Evolutionary conservation across 805 yeast genomes (phyloP), one percentile per base, ranked within the genome.

Genomic region (Lipomyces starkeyi): DNA sequence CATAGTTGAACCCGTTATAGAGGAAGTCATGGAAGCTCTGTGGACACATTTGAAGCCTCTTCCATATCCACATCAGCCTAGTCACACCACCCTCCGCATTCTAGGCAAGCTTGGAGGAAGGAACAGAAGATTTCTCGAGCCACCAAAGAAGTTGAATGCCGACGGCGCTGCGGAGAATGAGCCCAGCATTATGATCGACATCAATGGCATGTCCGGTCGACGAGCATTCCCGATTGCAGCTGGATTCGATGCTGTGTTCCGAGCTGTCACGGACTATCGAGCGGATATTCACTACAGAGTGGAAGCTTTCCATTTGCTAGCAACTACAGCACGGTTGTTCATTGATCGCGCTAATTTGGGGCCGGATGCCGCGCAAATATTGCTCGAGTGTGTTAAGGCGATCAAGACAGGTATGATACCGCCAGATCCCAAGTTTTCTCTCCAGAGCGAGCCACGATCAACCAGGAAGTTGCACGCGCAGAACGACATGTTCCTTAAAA

Each of bases 91-190:
- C 0, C 88, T 95, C 65, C 84, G 98, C 70, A 92, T 95, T 52
- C 81, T 95, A 62, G 99, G 99, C 61, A 95, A 96, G 76, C 81
- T 95, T 20, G 99, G 99, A 52, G 99, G 99, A 1, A 86, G 99
- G 76, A 95, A 95, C 74, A 88, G 97, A 73, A 88, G 89, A 62
- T 91, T 92, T 76, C 83, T 95, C 74, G 87, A 87, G 65, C 90
- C 96, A 1, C 92, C 93, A 53, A 80, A 85, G 56, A 89, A 90
- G 65, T 80, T 95, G 72, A 59, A 79, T 86, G 0, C 84, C 84
- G 67, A 81, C 85, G 0, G 76, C 78, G 13, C 81, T 25, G 69
- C 70, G 20, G 88, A 89, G 66, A 91, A 90, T 73, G 91, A 91
- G 69, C 81, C 91, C 8, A 82, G 86, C 20, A 93, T 94, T 0